These are phyloP conservation scores for Amauroascus niger DNA, from an alignment of 2,329 filamentous ascomycete species.

Conservation along the genomic window DNA sequence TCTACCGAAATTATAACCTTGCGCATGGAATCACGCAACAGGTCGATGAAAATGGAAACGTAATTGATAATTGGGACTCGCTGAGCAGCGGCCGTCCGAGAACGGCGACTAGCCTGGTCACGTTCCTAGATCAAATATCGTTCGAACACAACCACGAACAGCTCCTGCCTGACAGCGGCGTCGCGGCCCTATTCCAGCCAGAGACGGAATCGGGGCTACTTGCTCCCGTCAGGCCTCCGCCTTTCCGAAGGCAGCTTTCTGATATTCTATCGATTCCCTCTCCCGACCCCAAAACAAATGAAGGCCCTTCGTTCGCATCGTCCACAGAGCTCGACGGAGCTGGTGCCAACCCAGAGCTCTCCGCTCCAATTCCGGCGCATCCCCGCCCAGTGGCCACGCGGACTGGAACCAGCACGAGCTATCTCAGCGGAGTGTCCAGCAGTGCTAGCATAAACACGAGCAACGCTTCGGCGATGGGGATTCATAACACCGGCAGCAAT, in stretches of 20 bases:
- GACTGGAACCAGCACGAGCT: neutral
- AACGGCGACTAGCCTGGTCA: conserved; percentile 31
- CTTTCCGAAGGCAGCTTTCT: neutral
- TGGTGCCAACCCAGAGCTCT: neutral
- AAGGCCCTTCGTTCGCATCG: neutral
- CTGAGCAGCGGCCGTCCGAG: conserved; percentile 31
- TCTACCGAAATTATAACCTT: conserved; percentile 39
- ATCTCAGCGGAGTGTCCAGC: conserved; percentile 7
- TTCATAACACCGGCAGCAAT: neutral
- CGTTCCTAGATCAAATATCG: conserved; percentile 32
- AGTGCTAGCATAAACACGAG: conserved; percentile 1
- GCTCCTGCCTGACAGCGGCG: neutral
- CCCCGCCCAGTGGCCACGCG: conserved; percentile 9
- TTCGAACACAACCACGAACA: conserved; percentile 8
- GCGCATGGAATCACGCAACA: conserved; percentile 25
- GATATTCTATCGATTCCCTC: conserved; percentile 6
- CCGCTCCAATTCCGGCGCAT: conserved; percentile 6
- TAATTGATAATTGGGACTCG: conserved; percentile 23
- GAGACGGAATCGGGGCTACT: neutral
- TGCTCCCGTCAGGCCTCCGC: neutral
- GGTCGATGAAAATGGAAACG: conserved; percentile 14
- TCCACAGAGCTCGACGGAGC: neutral
- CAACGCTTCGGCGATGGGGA: neutral
- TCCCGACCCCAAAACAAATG: neutral
- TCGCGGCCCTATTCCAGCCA: neutral